Evolutionary conservation across 306 rosid species (phyloP).

Genomic region (Corylus americana): DNA sequence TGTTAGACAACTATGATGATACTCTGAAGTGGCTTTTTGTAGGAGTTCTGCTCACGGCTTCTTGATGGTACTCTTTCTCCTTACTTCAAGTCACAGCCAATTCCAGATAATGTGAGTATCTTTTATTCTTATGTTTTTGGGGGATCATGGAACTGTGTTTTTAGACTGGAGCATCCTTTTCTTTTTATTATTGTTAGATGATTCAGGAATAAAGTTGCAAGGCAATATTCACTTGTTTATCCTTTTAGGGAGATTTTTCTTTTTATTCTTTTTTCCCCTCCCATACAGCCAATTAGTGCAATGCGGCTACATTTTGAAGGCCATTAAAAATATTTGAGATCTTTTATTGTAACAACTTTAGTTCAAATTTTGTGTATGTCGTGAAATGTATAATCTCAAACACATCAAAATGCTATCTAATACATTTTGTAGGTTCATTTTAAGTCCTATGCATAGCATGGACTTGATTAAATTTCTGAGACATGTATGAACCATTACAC

Average conservation of each 20-base stretch:
- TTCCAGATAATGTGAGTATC: slow-evolving; percentile 80
- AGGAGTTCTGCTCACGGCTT: slow-evolving; percentile 76
- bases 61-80: slow-evolving; percentile 63
- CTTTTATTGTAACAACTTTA: not conserved
- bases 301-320: not conserved
- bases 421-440: not conserved
- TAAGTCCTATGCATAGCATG: slow-evolving; percentile 11
- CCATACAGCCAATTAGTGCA: not conserved
- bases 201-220: not conserved
- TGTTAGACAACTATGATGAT: slow-evolving; percentile 23
- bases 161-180: slow-evolving; percentile 1
- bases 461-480: not conserved
- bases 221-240: not conserved
- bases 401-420: not conserved
- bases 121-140: slow-evolving; percentile 5
- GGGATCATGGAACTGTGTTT: not conserved
- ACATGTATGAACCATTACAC: slow-evolving; percentile 1
- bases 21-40: slow-evolving; percentile 33
- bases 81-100: slow-evolving; percentile 82
- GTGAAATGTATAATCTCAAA: not conserved
- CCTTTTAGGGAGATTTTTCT: not conserved
- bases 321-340: not conserved
- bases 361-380: not conserved
- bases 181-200: not conserved
- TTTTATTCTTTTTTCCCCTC: not conserved